phyloP scores from a whole-genome alignment of 768 basidiomycete genomes.

The Panellus pusillus region DNA sequence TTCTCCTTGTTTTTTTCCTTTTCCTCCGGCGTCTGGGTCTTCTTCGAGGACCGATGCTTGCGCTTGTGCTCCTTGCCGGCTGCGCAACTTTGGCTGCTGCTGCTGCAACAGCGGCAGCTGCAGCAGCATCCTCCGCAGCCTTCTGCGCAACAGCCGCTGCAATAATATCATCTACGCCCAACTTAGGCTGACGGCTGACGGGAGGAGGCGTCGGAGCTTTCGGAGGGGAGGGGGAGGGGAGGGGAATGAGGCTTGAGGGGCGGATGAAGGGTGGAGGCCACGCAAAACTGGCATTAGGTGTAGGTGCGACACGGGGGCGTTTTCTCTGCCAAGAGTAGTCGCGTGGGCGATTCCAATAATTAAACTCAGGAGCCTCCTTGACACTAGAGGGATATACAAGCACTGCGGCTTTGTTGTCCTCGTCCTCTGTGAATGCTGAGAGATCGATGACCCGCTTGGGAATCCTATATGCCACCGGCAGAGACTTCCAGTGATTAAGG shows the following conservation, averaged over 20 bases:
- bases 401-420: no score
- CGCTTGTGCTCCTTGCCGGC: slow-evolving; percentile 29
- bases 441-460: slow-evolving; percentile 55
- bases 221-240: background rate
- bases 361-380: no score
- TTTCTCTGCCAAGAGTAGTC: no score
- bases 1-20: slow-evolving; percentile 79
- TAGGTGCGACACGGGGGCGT: no score
- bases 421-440: no score
- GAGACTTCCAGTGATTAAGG: slow-evolving; percentile 73
- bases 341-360: no score
- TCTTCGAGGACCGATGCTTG: slow-evolving; percentile 37
- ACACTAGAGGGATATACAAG: no score
- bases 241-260: background rate
- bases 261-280: background rate
- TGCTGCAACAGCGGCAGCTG: slow-evolving; percentile 29
- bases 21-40: slow-evolving; percentile 51
- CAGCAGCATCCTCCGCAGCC: slow-evolving; percentile 29
- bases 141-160: slow-evolving; percentile 25
- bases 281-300: no score
- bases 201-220: background rate
- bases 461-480: slow-evolving; percentile 84
- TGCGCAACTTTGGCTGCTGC: slow-evolving; percentile 15
- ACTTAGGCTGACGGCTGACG: background rate
- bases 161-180: slow-evolving; percentile 12